Evolutionary conservation across 2,329 filamentous ascomycete genomes (phyloP), one percentile per base, ranked within the genome.

Genomic region (Tolypocladium tropicale): DNA sequence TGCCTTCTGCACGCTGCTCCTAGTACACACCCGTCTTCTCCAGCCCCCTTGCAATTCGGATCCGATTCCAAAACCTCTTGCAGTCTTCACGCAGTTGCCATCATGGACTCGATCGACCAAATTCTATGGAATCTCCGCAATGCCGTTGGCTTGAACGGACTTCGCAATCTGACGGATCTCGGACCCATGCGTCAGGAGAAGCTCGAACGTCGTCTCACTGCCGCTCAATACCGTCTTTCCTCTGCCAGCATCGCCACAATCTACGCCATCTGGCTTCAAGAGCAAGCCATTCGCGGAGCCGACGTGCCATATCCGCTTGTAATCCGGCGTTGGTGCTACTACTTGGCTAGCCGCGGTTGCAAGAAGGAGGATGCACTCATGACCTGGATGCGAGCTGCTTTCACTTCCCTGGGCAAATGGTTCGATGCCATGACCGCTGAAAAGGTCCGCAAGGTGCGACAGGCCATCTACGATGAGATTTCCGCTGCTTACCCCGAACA

Each of bases 231-330:
- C 3, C 50, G 41, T 2, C 60, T 68, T 14, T 36, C 57, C 1
- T 2, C 37, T 6, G n/a, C 23, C 10, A 62, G 54, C 48, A 59
- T 63, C n/a, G 60, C 59, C 1, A 63, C 61, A 6, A 61, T 69
- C 33, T 68, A 64, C 41, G 57, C 60, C 10, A 53, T 57, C 3
- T 70, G 69, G 69, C 59, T 70, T 9, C 54, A 60, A n/a, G 59
- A 63, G n/a, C 61, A 61, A 25, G 53, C 52, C 1, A 48, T 55
- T 46, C 53, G 50, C 7, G 34, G 11, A 2, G 2, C 4, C 1
- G 50, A 4, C 3, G 18, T 14, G 41, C 56, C 50, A 2, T 14
- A 39, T 2, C 1, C 11, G 18, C 28, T 25, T 5, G 21, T 53
- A 4, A 7, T 57, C 43, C 33, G 53, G 30, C 51, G 33, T 16